Evolutionary conservation across 2,329 filamentous ascomycete species (phyloP).

Genomic region (Alternaria metachromatica): DNA sequence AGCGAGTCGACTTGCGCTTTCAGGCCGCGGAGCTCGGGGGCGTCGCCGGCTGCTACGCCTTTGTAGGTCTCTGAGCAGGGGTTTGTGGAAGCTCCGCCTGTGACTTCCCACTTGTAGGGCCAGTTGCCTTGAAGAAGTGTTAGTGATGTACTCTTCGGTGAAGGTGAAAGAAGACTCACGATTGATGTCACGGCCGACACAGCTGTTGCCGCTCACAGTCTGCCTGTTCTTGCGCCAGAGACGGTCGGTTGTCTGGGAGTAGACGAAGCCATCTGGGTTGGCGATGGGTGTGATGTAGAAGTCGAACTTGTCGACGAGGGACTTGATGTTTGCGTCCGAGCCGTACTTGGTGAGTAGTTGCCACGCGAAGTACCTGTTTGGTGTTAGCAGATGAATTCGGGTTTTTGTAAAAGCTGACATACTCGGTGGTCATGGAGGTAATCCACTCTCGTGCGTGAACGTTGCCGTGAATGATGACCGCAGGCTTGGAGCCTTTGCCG

Average conservation of each 20-base stretch:
- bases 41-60: conserved; percentile 40
- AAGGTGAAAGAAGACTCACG: conserved; percentile 11
- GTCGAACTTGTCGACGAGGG: conserved; percentile 46
- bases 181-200: conserved; percentile 49
- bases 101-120: conserved; percentile 46
- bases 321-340: conserved; percentile 40
- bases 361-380: conserved; percentile 38
- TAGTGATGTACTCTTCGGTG: neutral
- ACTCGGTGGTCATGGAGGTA: conserved; percentile 39
- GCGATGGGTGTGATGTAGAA: conserved; percentile 41
- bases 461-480: conserved; percentile 44
- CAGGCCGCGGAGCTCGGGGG: conserved; percentile 50
- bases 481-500: conserved; percentile 47
- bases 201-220: conserved; percentile 37
- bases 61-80: conserved; percentile 50
- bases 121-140: conserved; percentile 32
- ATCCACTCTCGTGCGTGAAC: conserved; percentile 49
- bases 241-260: conserved; percentile 48
- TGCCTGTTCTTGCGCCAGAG: conserved; percentile 52
- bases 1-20: conserved; percentile 52
- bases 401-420: neutral
- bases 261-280: conserved; percentile 44
- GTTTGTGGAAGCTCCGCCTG: conserved; percentile 45
- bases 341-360: conserved; percentile 46
- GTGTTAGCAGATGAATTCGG: neutral